Base-by-base conservation (phyloP, 2,329 filamentous ascomycete species). In the Xylaria sp. region DNA sequence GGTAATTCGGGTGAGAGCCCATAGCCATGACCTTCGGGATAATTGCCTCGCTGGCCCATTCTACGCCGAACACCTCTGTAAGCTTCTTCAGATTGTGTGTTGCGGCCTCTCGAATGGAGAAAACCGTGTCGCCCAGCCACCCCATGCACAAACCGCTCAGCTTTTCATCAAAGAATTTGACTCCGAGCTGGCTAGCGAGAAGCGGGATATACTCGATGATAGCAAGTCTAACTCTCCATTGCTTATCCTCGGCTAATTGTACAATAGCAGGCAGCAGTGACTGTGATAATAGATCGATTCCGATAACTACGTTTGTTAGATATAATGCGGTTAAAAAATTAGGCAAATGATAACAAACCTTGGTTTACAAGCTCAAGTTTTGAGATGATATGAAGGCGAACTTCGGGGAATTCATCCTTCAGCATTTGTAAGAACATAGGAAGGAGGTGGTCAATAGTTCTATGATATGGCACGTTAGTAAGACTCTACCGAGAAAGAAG, bases 371-470 rank as follows among this genome's bases (percentile, higher is more conserved):
- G 89, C 84, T 99, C 97, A 64, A 99, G 90, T 83, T 99, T 99
- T n/a, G 96, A 98, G 78, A 99, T 99, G 80, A 99, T 99, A 83
- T 99, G 97, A 68, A 99, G 89, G 71, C 96, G 92, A 60, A 99
- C 96, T 79, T 99, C 96, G 24, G 96, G 96, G 81, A 98, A 98
- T 79, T 99, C 96, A 77, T 99, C 96, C 87, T 98, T 99, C 76
- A 99, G 90, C 96, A 99, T 99, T 81, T 97, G 93, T 62, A 99
- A 87, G 82, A 99, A 98, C 95, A 99, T 99, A 62, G 96, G 96
- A 53, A 99, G 88, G 53, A 99, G 89, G 80, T 99, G 96, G 75
- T 96, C 92, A 74, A 97, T 98, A 34, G 96, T 99, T 82, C 93
- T 96, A 73, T n/a, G 2, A 59, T 55, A 47, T 36, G 19, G 71